Percentiles rank a stretch among this genome's conserved stretches.
Conservation (phyloP, 306 rosid species). For the Carpinus fangiana region DNA sequence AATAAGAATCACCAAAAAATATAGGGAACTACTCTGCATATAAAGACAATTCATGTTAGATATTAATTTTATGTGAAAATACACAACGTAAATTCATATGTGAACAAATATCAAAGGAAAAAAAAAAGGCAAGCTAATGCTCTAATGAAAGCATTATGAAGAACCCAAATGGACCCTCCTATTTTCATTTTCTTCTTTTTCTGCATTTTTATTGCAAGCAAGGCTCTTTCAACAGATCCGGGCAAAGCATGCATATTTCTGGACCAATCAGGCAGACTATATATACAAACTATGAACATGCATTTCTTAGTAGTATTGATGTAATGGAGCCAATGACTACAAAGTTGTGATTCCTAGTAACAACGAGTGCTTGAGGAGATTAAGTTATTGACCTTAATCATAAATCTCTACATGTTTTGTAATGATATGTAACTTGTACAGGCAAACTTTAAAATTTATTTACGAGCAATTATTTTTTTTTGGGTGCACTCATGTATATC, state of each 20-base stretch:
- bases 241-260: neutral
- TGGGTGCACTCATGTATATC: neutral
- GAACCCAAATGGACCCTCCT: neutral
- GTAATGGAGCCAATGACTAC: neutral
- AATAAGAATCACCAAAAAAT: slow-evolving; percentile 70
- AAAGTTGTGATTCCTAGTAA: neutral
- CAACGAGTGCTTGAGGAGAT: neutral
- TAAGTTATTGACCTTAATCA: neutral
- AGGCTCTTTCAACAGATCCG: neutral
- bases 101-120: neutral
- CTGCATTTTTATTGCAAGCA: neutral
- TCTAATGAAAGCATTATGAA: neutral
- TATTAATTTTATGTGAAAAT: slow-evolving; percentile 6
- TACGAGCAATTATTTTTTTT: neutral
- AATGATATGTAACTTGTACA: neutral
- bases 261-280: neutral
- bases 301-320: neutral
- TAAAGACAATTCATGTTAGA: slow-evolving; percentile 20
- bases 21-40: slow-evolving; percentile 77
- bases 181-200: neutral
- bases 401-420: neutral
- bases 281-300: neutral
- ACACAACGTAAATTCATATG: neutral
- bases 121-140: neutral
- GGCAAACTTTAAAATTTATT: neutral